Evolutionary conservation across 2,329 filamentous ascomycete species (phyloP).

Genomic region (Pseudohalonectria lignicola): DNA sequence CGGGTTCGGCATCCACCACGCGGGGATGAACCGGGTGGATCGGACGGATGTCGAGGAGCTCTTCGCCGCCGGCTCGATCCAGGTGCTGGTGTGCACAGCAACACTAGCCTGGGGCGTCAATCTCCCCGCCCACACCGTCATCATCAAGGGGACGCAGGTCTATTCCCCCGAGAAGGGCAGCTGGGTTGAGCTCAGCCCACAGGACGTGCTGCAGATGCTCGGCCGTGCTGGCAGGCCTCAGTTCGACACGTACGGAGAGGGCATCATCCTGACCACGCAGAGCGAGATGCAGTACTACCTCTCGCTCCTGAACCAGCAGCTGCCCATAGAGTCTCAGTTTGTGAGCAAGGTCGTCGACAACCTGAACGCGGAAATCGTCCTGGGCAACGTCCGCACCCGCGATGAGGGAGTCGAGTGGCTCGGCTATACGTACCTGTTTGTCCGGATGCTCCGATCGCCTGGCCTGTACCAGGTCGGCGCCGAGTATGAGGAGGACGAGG

Average conservation of each 20-base stretch:
- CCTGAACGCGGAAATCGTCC: constrained; percentile 88
- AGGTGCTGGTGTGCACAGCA: constrained; percentile 92
- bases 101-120: constrained; percentile 99
- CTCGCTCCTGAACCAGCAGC: constrained; percentile 89
- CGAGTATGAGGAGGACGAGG: constrained; percentile 88
- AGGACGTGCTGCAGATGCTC: constrained; percentile 97
- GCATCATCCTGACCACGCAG: constrained; percentile 96
- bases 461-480: constrained; percentile 91
- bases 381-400: constrained; percentile 82
- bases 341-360: constrained; percentile 91
- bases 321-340: constrained; percentile 95
- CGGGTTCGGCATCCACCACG: constrained; percentile 96
- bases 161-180: constrained; percentile 98
- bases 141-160: constrained; percentile 97
- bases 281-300: constrained; percentile 95
- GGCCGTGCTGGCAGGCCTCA: constrained; percentile 93
- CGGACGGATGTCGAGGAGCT: constrained; percentile 91
- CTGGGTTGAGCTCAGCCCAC: constrained; percentile 95
- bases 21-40: constrained; percentile 92
- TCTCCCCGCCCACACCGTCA: constrained; percentile 90
- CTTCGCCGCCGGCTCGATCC: constrained; percentile 81
- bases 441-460: constrained; percentile 92
- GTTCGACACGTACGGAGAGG: constrained; percentile 95
- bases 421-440: constrained; percentile 94
- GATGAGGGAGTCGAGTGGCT: constrained; percentile 99